Evolutionary conservation across 345 rosid species (phyloP).

Genomic region (Draba incana): DNA sequence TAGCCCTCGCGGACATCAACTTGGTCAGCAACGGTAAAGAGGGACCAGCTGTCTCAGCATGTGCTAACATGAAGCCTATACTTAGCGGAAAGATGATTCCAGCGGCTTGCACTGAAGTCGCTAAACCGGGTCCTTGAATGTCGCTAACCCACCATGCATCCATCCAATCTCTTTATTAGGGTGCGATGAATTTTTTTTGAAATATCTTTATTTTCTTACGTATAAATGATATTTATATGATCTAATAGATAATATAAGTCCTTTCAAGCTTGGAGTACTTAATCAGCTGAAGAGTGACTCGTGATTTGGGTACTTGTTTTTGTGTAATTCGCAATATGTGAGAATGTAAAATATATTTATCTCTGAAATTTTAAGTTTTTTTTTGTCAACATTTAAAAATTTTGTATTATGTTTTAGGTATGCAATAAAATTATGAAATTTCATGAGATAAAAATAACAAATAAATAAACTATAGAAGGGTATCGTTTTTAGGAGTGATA

Average conservation of each 20-base stretch:
- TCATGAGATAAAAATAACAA: neutral
- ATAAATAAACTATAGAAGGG: neutral
- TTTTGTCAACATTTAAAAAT: no score
- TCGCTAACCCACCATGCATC: slow-evolving; percentile 14
- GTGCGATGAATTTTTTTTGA: neutral
- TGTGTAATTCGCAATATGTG: neutral
- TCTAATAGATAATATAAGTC: neutral
- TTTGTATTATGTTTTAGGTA: neutral
- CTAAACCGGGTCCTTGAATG: neutral
- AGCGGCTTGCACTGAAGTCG: slow-evolving; percentile 33
- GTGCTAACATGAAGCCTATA: slow-evolving; percentile 50
- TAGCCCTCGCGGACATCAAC: slow-evolving; percentile 46
- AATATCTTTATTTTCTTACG: neutral
- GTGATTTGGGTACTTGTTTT: neutral
- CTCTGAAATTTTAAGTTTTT: neutral
- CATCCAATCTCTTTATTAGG: slow-evolving; percentile 3
- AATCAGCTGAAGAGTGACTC: slow-evolving; percentile 8
- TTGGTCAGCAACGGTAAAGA: slow-evolving; percentile 40
- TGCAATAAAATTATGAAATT: neutral
- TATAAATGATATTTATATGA: neutral
- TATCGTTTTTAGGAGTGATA: neutral
- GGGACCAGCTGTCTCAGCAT: slow-evolving; percentile 44
- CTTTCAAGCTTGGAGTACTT: slow-evolving; percentile 9
- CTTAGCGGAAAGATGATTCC: slow-evolving; percentile 22
- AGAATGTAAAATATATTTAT: neutral